These are phyloP conservation scores for Stevia rebaudiana DNA, from an alignment of 140 eudicot genomes.

Conservation along the genomic window DNA sequence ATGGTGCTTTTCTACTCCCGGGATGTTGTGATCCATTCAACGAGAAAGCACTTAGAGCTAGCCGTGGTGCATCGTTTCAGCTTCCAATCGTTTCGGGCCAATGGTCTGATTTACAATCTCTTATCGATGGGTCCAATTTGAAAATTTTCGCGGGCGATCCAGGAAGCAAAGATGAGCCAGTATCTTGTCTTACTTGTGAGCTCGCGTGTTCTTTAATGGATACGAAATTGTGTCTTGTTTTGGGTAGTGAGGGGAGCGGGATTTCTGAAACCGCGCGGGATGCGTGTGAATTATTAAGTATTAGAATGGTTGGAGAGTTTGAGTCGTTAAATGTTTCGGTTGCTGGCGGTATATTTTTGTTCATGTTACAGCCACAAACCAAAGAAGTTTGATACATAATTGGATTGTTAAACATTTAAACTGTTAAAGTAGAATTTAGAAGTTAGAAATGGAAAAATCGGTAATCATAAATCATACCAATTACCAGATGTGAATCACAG, in stretches of 20 bases:
- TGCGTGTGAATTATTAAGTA: conserved; percentile 52
- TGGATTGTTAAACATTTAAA: not conserved
- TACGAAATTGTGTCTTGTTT: conserved; percentile 58
- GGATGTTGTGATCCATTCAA: conserved; percentile 98
- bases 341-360: conserved; percentile 92
- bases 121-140: conserved; percentile 38
- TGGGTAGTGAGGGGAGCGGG: conserved; percentile 92
- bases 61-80: conserved; percentile 90
- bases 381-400: conserved; percentile 3
- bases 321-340: conserved; percentile 94
- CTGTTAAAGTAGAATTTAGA: too few species aligned
- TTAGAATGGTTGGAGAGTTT: conserved; percentile 65
- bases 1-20: conserved; percentile 71
- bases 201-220: conserved; percentile 48
- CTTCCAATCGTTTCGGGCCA: conserved; percentile 68
- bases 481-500: too few species aligned
- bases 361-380: conserved; percentile 50
- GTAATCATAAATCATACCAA: too few species aligned
- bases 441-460: too few species aligned
- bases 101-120: conserved; percentile 52
- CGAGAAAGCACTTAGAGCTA: conserved; percentile 85
- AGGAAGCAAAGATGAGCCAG: conserved; percentile 26
- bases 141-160: conserved; percentile 77
- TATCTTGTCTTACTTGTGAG: conserved; percentile 40
- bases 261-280: conserved; percentile 47